phyloP scores from a whole-genome alignment of 2,329 filamentous ascomycete species.

The Penicillium hesseltinei region DNA sequence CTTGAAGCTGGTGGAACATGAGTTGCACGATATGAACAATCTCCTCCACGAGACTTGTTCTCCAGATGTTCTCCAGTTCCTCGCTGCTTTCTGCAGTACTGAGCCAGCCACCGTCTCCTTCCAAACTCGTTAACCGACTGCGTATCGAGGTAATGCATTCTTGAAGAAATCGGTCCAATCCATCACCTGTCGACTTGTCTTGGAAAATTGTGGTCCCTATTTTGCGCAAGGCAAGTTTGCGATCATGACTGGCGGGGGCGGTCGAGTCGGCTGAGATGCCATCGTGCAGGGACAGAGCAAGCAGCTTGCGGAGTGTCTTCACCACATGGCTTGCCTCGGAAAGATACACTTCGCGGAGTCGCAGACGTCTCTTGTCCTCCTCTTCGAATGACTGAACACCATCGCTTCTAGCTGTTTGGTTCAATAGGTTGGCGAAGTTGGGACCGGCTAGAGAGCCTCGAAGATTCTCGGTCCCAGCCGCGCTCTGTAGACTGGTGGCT shows the following conservation, averaged over 20 bases:
- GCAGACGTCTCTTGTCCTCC: constrained; percentile 59
- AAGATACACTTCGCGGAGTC: constrained; percentile 70
- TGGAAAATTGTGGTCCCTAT: constrained; percentile 34
- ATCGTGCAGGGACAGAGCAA: constrained; percentile 34
- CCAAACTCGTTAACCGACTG: constrained; percentile 34
- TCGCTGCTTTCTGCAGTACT: constrained; percentile 51
- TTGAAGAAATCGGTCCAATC: constrained; percentile 29
- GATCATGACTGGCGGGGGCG: constrained; percentile 8
- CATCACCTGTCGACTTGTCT: constrained; percentile 25
- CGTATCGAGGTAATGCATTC: constrained; percentile 38
- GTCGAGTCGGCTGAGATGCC: constrained; percentile 17
- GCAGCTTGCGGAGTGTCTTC: constrained; percentile 58
- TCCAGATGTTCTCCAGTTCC: constrained; percentile 61
- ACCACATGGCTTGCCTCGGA: constrained; percentile 68
- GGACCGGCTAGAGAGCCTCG: constrained; percentile 54
- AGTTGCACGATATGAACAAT: constrained; percentile 71
- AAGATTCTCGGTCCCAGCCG: constrained; percentile 64
- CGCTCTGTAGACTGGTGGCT: constrained; percentile 70
- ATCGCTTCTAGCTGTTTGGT: constrained; percentile 27
- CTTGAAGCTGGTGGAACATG: constrained; percentile 67
- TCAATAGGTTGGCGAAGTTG: constrained; percentile 36
- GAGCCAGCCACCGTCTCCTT: constrained; percentile 45
- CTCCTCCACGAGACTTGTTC: constrained; percentile 64
- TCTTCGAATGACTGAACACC: constrained; percentile 56
- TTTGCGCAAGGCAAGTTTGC: constrained; percentile 23